Evolutionary conservation across 495 filamentous ascomycete species (phyloP), one percentile per base, ranked within the genome.

Genomic region (Cairneyella variabilis): DNA sequence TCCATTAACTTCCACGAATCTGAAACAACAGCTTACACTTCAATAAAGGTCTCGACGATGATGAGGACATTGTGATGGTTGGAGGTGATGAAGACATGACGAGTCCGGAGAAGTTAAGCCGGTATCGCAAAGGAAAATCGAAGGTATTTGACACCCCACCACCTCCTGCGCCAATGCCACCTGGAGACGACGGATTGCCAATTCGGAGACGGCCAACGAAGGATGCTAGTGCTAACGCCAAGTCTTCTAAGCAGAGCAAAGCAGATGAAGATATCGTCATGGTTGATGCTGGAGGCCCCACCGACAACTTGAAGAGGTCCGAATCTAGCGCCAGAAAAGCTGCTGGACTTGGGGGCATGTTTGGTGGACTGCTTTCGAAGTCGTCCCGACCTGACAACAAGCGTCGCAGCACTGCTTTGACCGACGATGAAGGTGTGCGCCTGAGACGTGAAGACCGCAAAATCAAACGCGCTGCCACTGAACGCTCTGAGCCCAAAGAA

Each of bases 181-280:
- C 61, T 34, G 37, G 40, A 53, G 34, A 41, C 28, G 48, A 51
- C 51, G 58, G 59, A 28, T 27, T 56, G 32, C 55, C 56, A 28
- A 27, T 34, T 45, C 59, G 53, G 36, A 30, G 38, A 37, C 30
- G 41, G 53, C 36, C 25, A 32, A 40, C 32, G 12, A 60, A 39
- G 53, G 54, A 60, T 14, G 21, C 58, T 39, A 42, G 28, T 42
- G 62, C 62, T 62, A 65, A 62, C 36, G 34, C 49, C 4, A 57
- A 30, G 49, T 26, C 28, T 45, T 26, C n/a, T 17, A 59, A 62
- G 44, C 61, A 64, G 61, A 30, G 37, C 6, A 61, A 58, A 54
- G 43, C 75, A 20, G 75, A 77, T 1, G 76, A 79, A 20, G 72
- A 73, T 49, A 68, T 75, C 43, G 66, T 73, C 32, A 74, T 78